Evolutionary conservation across 495 filamentous ascomycete genomes (phyloP).

Genomic region (Amniculicola lignicola): DNA sequence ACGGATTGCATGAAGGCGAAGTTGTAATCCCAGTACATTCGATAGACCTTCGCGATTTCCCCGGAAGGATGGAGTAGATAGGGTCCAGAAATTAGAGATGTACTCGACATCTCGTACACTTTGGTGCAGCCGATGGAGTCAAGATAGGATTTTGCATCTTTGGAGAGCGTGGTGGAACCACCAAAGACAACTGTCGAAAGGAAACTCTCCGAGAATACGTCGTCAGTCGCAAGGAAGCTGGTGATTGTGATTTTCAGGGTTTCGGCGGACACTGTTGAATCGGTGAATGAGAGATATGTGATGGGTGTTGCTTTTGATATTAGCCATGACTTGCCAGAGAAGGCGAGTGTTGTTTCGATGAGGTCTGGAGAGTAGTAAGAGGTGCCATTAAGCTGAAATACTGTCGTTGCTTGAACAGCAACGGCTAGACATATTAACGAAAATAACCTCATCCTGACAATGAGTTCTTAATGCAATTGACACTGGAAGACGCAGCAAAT

Average conservation of each 20-base stretch:
- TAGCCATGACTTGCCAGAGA: not conserved
- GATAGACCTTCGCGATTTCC: not conserved
- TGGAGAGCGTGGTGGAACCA: not conserved
- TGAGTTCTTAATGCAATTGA: not conserved
- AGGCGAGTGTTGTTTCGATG: not conserved
- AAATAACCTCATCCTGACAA: not conserved
- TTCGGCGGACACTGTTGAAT: not conserved
- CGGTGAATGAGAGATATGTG: not conserved
- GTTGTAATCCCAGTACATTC: not conserved
- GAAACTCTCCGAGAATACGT: not conserved
- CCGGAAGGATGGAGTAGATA: not conserved
- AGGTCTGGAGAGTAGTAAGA: not conserved
- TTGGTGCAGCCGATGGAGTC: not conserved
- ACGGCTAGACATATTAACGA: not conserved
- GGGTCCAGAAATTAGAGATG: not conserved
- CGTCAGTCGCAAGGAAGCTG: not conserved
- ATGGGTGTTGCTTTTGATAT: not conserved
- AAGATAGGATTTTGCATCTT: slow-evolving; percentile 1
- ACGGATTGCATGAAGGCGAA: not conserved
- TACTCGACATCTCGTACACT: not conserved
- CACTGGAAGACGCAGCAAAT: not conserved
- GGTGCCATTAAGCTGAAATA: not conserved
- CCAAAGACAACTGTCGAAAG: not conserved
- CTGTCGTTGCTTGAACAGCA: not conserved
- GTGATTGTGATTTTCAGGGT: not conserved